A percentile compares a stretch with the other conserved stretches of the same genome.
Evolutionary conservation across 106 monocot species (phyloP).

Genomic region (Ottelia alismoides): DNA sequence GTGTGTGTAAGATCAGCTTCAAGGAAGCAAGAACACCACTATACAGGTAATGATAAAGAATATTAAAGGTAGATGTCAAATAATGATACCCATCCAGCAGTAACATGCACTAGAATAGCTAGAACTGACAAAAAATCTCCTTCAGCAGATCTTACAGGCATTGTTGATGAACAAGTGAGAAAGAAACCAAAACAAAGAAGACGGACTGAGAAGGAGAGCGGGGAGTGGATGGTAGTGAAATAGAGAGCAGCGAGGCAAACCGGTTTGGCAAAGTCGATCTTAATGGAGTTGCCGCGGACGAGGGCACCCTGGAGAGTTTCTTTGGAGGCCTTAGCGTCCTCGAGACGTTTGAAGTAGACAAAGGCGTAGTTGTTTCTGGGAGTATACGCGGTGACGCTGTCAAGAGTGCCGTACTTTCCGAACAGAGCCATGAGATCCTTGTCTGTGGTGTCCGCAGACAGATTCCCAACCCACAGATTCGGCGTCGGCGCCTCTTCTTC

Average conservation of each 20-base stretch:
- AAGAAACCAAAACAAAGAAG: not conserved
- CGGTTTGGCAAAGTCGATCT: constrained; percentile 67
- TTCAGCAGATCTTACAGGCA: no score
- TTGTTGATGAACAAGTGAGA: no score
- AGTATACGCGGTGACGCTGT: constrained; percentile 38
- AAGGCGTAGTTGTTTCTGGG: constrained; percentile 69
- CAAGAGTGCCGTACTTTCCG: constrained; percentile 40
- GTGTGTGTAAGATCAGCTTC: no score
- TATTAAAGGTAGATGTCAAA: no score
- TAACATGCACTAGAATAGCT: no score
- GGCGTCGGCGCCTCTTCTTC: constrained; percentile 16
- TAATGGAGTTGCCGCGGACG: constrained; percentile 35
- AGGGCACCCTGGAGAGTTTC: constrained; percentile 33
- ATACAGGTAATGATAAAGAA: no score
- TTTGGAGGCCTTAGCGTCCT: constrained; percentile 54
- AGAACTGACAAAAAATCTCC: no score
- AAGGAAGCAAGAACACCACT: no score
- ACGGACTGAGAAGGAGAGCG: not conserved
- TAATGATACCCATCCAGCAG: no score
- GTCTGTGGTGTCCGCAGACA: constrained; percentile 37
- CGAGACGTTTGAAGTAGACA: constrained; percentile 42
- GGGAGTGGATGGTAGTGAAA: not conserved
- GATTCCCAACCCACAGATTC: constrained; percentile 76
- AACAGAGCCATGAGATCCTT: constrained; percentile 58
- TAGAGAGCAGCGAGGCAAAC: constrained; percentile 21